Percentiles rank a stretch among this genome's conserved stretches.
phyloP scores from a whole-genome alignment of 2,329 filamentous ascomycete genomes.

The Massarina eburnea region DNA sequence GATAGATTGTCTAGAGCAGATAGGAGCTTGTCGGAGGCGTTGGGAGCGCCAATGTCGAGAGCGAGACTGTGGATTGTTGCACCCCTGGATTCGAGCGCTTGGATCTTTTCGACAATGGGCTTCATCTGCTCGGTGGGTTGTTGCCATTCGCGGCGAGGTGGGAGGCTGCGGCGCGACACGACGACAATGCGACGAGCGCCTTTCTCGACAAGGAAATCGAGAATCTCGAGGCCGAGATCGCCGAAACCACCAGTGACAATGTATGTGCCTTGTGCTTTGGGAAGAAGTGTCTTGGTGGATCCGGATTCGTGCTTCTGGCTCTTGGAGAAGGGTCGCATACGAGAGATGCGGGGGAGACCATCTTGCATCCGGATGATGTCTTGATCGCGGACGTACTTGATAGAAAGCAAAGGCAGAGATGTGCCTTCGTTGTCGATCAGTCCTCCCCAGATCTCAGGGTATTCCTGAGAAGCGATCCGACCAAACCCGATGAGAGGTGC shows the following conservation, averaged over 20 bases:
- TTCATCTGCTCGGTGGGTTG: constrained; percentile 10
- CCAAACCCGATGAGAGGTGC: constrained; percentile 40
- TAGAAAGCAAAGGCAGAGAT: constrained; percentile 36
- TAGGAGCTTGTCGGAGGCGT: constrained; percentile 21
- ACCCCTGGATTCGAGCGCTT: constrained; percentile 19
- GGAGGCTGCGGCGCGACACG: constrained; percentile 43
- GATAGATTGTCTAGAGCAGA: constrained; percentile 32
- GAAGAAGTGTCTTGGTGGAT: constrained; percentile 11
- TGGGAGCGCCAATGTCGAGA: constrained; percentile 37
- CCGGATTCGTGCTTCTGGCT: constrained; percentile 19
- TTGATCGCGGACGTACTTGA: constrained; percentile 43
- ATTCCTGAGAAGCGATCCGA: constrained; percentile 45
- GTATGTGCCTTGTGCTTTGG: constrained; percentile 46
- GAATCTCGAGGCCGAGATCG: constrained; percentile 43
- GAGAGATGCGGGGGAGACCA: constrained; percentile 37
- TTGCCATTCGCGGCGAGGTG: constrained; percentile 37
- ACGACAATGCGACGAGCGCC: constrained; percentile 47
- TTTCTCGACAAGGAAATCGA: constrained; percentile 43
- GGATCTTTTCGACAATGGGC: constrained; percentile 14
- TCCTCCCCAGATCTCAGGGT: constrained; percentile 43
- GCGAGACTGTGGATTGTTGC: constrained; percentile 40
- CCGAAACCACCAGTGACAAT: constrained; percentile 48
- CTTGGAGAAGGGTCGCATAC: constrained; percentile 30
- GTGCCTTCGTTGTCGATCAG: constrained; percentile 40
- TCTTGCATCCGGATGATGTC: constrained; percentile 47